Evolutionary conservation across 805 yeast genomes (phyloP).

Genomic region (Candida vaughaniae): DNA sequence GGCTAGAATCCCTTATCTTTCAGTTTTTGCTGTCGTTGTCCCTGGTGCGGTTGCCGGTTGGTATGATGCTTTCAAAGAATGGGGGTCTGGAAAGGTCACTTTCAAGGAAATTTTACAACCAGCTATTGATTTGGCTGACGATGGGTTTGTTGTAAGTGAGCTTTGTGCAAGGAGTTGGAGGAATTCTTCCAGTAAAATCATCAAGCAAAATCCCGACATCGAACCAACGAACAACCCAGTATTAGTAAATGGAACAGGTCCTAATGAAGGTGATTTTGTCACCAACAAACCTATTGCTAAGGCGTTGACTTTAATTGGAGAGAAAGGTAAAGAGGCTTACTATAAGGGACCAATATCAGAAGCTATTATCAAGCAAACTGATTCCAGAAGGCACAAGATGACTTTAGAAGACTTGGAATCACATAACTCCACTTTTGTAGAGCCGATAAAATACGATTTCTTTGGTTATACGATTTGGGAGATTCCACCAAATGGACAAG

Average conservation of each 20-base stretch:
- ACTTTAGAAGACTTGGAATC: constrained; percentile 51
- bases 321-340: constrained; percentile 61
- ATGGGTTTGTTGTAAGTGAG: constrained; percentile 64
- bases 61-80: constrained; percentile 63
- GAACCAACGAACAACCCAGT: constrained; percentile 25
- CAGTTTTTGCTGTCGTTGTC: constrained; percentile 63
- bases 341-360: constrained; percentile 72
- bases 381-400: constrained; percentile 55
- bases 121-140: constrained; percentile 66
- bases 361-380: constrained; percentile 55
- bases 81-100: constrained; percentile 72
- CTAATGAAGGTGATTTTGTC: constrained; percentile 57
- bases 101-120: constrained; percentile 59
- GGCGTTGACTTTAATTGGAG: constrained; percentile 51
- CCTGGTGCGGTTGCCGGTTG: constrained; percentile 85
- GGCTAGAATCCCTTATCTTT: constrained; percentile 49
- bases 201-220: constrained; percentile 33
- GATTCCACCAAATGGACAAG: constrained; percentile 84
- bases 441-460: constrained; percentile 57
- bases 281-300: constrained; percentile 52
- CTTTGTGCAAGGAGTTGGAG: constrained; percentile 55
- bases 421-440: constrained; percentile 63
- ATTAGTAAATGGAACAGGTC: constrained; percentile 40
- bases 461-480: constrained; percentile 65
- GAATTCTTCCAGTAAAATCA: constrained; percentile 37